Evolutionary conservation across 2,329 filamentous ascomycete genomes (phyloP).

Genomic region (Xylaria sp.): DNA sequence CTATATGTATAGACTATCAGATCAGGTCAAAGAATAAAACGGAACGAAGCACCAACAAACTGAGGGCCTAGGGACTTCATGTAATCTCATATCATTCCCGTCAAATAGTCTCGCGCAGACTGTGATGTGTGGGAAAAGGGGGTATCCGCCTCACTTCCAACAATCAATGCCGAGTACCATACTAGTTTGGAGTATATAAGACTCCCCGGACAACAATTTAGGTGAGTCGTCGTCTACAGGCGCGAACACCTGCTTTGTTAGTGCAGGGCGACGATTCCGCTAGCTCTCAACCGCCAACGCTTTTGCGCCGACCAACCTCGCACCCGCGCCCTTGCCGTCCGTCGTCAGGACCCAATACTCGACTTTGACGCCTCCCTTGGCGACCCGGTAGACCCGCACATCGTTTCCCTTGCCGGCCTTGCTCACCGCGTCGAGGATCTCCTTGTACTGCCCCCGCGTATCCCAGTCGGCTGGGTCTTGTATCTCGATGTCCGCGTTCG

Average conservation of each 20-base stretch:
- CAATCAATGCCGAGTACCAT: background rate
- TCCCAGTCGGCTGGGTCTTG: conserved; percentile 79
- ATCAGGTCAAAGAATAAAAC: background rate
- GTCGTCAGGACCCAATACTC: conserved; percentile 85
- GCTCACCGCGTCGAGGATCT: conserved; percentile 75
- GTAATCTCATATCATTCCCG: background rate
- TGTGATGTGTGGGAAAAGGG: background rate
- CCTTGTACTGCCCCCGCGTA: conserved; percentile 73
- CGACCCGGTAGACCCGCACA: conserved; percentile 79
- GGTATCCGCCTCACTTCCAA: background rate
- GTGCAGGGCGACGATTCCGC: background rate
- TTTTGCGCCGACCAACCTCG: conserved; percentile 78
- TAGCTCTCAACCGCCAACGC: conserved; percentile 80
- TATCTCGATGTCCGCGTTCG: conserved; percentile 70
- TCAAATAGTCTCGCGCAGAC: background rate
- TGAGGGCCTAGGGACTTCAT: background rate
- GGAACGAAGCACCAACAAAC: background rate
- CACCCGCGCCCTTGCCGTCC: conserved; percentile 63
- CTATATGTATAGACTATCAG: background rate
- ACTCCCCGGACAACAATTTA: background rate
- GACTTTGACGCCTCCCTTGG: conserved; percentile 68
- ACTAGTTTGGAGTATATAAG: background rate
- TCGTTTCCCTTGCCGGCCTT: conserved; percentile 71
- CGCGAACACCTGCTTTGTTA: background rate
- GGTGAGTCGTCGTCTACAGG: background rate